phyloP scores from a whole-genome alignment of 1,284 basidiomycete genomes.

The Termitomyces sp. region DNA sequence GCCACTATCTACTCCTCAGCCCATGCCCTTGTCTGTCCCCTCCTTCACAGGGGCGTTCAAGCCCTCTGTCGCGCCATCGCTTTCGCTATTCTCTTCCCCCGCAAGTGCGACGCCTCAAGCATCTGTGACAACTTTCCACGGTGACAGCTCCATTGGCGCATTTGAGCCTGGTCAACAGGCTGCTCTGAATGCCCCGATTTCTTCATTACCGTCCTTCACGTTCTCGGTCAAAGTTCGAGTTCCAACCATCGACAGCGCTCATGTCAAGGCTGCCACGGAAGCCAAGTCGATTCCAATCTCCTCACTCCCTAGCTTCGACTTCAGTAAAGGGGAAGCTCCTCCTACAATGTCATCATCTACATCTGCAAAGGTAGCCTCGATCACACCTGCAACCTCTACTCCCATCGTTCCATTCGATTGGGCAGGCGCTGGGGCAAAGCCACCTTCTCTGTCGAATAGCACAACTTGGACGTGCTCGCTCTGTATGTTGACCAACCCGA shows the following conservation, averaged over 20 bases:
- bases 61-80: neutral
- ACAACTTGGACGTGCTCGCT: constrained; percentile 38
- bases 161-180: constrained; percentile 25
- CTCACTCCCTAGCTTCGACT: constrained; percentile 35
- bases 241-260: constrained; percentile 9
- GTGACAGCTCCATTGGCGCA: neutral
- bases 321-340: constrained; percentile 12
- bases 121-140: neutral
- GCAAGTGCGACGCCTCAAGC: neutral
- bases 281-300: constrained; percentile 32
- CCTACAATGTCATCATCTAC: neutral
- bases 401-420: constrained; percentile 23
- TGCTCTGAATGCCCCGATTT: constrained; percentile 22
- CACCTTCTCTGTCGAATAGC: constrained; percentile 18
- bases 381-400: constrained; percentile 9
- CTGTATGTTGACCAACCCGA: constrained; percentile 39
- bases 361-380: neutral
- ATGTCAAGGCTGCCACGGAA: constrained; percentile 28
- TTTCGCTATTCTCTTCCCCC: neutral
- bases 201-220: constrained; percentile 19
- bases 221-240: constrained; percentile 14
- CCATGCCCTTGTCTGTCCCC: neutral
- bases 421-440: constrained; percentile 33
- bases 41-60: neutral
- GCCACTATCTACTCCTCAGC: neutral